A percentile compares a stretch with the other conserved stretches of the same genome.
phyloP scores from a whole-genome alignment of 225 moss, liverwort and hornwort genomes.

The Rhytidiadelphus loreus region DNA sequence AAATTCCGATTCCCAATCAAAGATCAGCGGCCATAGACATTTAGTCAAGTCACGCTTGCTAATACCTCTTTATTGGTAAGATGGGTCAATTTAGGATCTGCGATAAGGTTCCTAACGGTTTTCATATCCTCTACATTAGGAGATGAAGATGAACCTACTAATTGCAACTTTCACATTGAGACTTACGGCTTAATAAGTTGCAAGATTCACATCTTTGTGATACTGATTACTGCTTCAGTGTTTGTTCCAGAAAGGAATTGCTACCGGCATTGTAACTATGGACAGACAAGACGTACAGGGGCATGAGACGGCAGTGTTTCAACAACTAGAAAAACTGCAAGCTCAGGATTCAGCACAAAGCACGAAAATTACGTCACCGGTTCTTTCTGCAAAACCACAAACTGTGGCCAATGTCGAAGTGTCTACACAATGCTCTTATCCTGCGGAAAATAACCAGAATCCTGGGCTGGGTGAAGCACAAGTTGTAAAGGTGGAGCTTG shows the following conservation, averaged over 20 bases:
- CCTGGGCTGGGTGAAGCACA: neutral
- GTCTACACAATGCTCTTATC: neutral
- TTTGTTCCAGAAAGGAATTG: constrained; percentile 2
- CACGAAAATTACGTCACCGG: neutral
- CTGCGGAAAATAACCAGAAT: neutral
- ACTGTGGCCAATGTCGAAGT: neutral
- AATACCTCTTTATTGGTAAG: neutral
- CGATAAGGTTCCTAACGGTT: neutral
- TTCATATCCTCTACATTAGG: neutral
- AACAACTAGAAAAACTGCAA: constrained; percentile 29
- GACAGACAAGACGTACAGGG: constrained; percentile 3
- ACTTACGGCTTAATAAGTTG: neutral
- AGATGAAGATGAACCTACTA: neutral
- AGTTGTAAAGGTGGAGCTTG: constrained; percentile 12
- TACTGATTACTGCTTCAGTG: neutral
- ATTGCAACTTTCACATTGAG: neutral
- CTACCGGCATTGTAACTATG: neutral
- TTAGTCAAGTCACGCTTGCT: neutral
- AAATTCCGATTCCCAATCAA: neutral
- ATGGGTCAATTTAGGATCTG: neutral
- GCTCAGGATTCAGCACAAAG: constrained; percentile 13
- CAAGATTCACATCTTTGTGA: neutral
- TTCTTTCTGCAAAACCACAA: neutral
- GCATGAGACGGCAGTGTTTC: constrained; percentile 9
- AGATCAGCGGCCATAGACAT: neutral